These are phyloP conservation scores for Albizia julibrissin DNA, from an alignment of 306 rosid genomes.

Conservation along the genomic window DNA sequence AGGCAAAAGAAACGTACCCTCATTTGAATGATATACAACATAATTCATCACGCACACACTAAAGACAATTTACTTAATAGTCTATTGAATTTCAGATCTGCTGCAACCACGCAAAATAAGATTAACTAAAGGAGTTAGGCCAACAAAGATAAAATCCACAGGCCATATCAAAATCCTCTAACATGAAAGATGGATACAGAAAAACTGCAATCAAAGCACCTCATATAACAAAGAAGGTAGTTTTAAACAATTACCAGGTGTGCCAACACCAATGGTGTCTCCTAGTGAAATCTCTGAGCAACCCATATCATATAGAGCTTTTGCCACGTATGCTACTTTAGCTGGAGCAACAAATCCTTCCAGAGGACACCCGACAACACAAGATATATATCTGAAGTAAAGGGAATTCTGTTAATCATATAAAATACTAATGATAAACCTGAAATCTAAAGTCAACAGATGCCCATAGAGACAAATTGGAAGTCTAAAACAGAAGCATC, in stretches of 20 bases:
- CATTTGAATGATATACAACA: slow-evolving; percentile 1
- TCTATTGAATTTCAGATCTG: not conserved
- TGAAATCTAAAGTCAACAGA: slow-evolving; percentile 20
- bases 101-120: slow-evolving; percentile 10
- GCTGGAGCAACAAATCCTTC: slow-evolving; percentile 82
- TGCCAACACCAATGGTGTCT: slow-evolving; percentile 95
- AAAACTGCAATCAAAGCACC: slow-evolving; percentile 13
- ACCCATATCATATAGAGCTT: slow-evolving; percentile 78
- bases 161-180: slow-evolving; percentile 14
- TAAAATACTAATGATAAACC: slow-evolving; percentile 9
- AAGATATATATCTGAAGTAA: slow-evolving; percentile 72
- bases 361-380: slow-evolving; percentile 92
- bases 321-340: slow-evolving; percentile 82
- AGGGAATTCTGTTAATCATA: slow-evolving; percentile 8
- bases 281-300: slow-evolving; percentile 94
- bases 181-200: slow-evolving; percentile 21
- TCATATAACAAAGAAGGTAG: slow-evolving; percentile 2
- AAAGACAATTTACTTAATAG: not conserved
- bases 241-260: slow-evolving; percentile 70
- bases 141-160: slow-evolving; percentile 23
- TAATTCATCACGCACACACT: not conserved
- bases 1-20: slow-evolving; percentile 22
- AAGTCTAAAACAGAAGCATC: not conserved
- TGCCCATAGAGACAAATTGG: not conserved
- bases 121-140: slow-evolving; percentile 9